Base-by-base conservation (phyloP, 805 yeast species). In the Saccharomyces mikatae region DNA sequence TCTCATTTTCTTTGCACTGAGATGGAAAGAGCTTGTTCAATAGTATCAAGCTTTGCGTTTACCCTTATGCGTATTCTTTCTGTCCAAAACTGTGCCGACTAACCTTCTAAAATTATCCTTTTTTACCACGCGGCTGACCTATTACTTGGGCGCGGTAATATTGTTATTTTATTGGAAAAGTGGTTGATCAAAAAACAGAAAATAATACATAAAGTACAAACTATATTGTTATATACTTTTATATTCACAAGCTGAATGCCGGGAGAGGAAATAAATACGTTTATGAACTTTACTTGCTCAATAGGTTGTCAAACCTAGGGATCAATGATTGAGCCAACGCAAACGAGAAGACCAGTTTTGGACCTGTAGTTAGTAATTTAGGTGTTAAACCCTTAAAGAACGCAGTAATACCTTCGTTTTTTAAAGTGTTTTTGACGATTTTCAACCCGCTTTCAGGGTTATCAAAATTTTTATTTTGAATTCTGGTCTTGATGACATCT, bases 351-450 rank as follows among this genome's bases (percentile, higher is more conserved):
- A 94, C 99, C 66, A 94, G 81, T 77, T 94, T 94, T 54, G 99
- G 99, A 62, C 99, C 99, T 36, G 99, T 91, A 50, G 99, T 94
- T 72, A 94, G 80, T 68, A 94, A 80, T 75, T 94, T 94, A 58
- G 99, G 99, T 56, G 96, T 88, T 68, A 94, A 81, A 48, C 99
- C 99, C 76, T 92, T 92, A 82, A 94, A 92, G 77, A 92, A 94
- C 14, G 97, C 80, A 29, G 90, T 65, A 57, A 88, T 50, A 59
- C 98, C 99, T 76, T 94, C 99, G 69, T 87, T 89, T 71, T 83
- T 87, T 57, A 85, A 80, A 86, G 95, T 94, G 74, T 92, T 91
- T 76, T 89, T 90, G 74, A 94, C 79, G 65, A 94, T 94, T 41
- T 87, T 88, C 72, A 92, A 77, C 46, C 99, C 99, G 50, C 89